These are phyloP conservation scores for Gonapodya sp. DNA, from an alignment of 192 early-diverging fungal species.

Conservation along the genomic window DNA sequence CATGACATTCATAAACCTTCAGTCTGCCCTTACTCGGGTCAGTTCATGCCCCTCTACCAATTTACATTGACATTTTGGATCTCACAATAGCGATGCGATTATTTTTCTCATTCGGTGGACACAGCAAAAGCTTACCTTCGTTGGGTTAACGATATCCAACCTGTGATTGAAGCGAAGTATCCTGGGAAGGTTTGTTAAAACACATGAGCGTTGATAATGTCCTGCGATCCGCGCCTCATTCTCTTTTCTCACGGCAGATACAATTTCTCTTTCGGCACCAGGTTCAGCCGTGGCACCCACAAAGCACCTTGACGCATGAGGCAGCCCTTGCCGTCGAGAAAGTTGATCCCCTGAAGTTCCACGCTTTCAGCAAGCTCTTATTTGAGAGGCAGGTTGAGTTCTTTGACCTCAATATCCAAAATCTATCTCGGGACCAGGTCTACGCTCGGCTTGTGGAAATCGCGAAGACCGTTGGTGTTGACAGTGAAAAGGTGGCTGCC, in stretches of 20 bases:
- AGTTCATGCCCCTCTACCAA: background rate
- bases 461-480: background rate
- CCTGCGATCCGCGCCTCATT: background rate
- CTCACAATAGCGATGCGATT: background rate
- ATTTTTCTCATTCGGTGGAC: background rate
- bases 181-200: background rate
- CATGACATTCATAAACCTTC: background rate
- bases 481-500: constrained; percentile 7
- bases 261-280: constrained; percentile 70
- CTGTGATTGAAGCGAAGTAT: background rate
- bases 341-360: constrained; percentile 43
- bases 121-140: background rate
- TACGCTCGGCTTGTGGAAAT: background rate
- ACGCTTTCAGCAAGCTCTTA: constrained; percentile 35
- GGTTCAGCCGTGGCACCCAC: constrained; percentile 73
- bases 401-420: constrained; percentile 1
- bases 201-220: background rate
- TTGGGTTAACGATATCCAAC: background rate
- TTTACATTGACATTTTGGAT: background rate
- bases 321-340: constrained; percentile 59
- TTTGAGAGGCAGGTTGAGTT: constrained; percentile 51
- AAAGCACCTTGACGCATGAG: constrained; percentile 63
- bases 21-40: background rate
- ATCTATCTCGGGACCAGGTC: background rate
- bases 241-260: constrained; percentile 28